phyloP scores from a whole-genome alignment of 345 rosid genomes.

The Salix arbutifolia region DNA sequence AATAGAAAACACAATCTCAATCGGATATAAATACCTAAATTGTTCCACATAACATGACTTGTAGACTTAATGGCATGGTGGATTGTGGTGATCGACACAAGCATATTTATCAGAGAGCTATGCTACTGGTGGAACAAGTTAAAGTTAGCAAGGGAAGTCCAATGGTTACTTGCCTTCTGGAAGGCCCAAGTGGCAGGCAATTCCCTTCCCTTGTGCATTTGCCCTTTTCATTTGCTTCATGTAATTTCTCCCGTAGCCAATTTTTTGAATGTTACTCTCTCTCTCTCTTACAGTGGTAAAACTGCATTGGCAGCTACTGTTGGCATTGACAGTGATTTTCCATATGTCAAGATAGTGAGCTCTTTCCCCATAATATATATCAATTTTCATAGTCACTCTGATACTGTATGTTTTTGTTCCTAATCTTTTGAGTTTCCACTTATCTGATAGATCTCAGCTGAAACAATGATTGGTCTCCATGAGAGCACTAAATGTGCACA shows the following conservation, averaged over 20 bases:
- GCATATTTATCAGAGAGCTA: conserved; percentile 84
- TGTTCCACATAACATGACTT: conserved; percentile 11
- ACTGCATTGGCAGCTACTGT: conserved; percentile 93
- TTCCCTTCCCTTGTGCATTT: neutral
- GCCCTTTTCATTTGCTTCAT: neutral
- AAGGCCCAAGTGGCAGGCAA: conserved; percentile 95
- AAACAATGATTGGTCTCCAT: conserved; percentile 91
- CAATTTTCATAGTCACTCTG: neutral
- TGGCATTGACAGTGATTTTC: conserved; percentile 93
- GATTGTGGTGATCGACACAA: conserved; percentile 74
- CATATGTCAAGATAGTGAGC: conserved; percentile 96
- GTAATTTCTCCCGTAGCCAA: conserved; percentile 8
- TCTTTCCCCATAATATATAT: conserved; percentile 4
- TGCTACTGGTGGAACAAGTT: conserved; percentile 90
- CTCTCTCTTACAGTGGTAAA: conserved; percentile 72
- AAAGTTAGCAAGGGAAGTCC: conserved; percentile 97
- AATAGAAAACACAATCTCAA: neutral
- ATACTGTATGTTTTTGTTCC: neutral
- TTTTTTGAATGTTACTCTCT: conserved; percentile 17
- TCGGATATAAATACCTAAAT: conserved; percentile 9
- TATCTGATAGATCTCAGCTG: conserved; percentile 72
- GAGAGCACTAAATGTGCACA: conserved; percentile 96
- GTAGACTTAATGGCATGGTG: conserved; percentile 87
- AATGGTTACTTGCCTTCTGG: conserved; percentile 87
- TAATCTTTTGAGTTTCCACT: neutral